Base-by-base conservation (phyloP, 768 basidiomycete species). In the Trametes coccinea region DNA sequence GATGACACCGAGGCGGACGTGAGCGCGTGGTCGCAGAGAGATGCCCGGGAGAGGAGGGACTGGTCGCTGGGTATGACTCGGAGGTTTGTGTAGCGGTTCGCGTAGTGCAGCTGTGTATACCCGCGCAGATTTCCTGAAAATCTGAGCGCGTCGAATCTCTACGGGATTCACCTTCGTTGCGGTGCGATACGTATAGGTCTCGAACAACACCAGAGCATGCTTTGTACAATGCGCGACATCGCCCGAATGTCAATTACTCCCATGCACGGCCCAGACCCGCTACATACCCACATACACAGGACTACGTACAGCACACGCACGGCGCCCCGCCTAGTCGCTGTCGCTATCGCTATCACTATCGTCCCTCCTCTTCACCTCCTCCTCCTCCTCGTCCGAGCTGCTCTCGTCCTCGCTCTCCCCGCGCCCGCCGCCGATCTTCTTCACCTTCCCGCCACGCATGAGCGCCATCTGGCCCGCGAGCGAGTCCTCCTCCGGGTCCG, bases 391-490 rank as follows among this genome's bases (percentile, higher is more conserved):
- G 55, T 82, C 83, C 44, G 77, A 79, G 48, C 75, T 78, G 62
- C 78, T 80, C 62, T 82, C 83, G 8, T 85, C 84, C 51, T 83
- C 58, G 49, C 59, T 56, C 44, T 83, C 85, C 22, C 70, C 82
- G 33, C 14, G 61, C 74, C 30, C n/a, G 13, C 41, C 14, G 9
- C 41, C 61, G 59, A 11, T 11, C 70, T 85, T 88, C 82, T 93
- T 97, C 61, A 96, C 93, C 17, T 83, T 67, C 3, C 88, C 90
- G 4, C 95, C 95, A 46, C 91, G 86, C 93, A 99, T 93, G 46
- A 87, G 86, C 5, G 95, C 95, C 93, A 98, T 96, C 79, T 99
- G 97, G 7, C 97, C 97, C 4, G 95, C 97, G 53, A 98, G 77
- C 29, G 90, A 84, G 74, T 98, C 97, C 74, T 98, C 97, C 33